These are phyloP conservation scores for Rhizophora mangle DNA, from an alignment of 345 rosid genomes.

Conservation along the genomic window DNA sequence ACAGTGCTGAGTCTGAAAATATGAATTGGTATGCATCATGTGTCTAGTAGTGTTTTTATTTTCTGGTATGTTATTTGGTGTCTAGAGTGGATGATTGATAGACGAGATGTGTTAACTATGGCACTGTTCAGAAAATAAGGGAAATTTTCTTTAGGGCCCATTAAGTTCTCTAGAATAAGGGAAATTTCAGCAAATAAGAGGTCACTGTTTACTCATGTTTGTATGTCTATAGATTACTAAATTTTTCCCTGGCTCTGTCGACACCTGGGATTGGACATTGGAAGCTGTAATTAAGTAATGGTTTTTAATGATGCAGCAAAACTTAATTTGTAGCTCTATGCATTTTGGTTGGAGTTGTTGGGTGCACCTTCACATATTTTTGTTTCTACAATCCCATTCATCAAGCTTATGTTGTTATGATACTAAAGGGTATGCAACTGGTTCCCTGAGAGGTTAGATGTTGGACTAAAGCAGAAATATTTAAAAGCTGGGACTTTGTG, in stretches of 20 bases:
- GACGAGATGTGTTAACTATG: not conserved
- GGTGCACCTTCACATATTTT: no score
- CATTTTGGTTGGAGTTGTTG: no score
- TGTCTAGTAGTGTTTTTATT: not conserved
- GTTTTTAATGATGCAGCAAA: not conserved
- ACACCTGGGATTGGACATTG: not conserved
- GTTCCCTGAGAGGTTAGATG: not conserved
- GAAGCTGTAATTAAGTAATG: not conserved
- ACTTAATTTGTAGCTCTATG: no score
- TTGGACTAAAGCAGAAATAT: not conserved
- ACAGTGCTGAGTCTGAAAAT: conserved; percentile 95
- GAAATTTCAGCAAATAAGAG: no score
- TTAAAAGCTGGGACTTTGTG: not conserved
- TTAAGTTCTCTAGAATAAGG: not conserved
- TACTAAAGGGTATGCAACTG: not conserved
- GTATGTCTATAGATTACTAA: not conserved
- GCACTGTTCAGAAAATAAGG: not conserved
- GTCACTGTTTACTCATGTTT: no score
- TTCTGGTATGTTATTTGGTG: not conserved
- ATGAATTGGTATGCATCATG: conserved; percentile 71
- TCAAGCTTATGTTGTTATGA: not conserved
- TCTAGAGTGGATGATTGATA: not conserved
- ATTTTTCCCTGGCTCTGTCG: not conserved
- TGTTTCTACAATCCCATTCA: not conserved
- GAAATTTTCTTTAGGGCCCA: not conserved